Conservation (phyloP, 345 rosid genomes). For the Triadica sebifera region DNA sequence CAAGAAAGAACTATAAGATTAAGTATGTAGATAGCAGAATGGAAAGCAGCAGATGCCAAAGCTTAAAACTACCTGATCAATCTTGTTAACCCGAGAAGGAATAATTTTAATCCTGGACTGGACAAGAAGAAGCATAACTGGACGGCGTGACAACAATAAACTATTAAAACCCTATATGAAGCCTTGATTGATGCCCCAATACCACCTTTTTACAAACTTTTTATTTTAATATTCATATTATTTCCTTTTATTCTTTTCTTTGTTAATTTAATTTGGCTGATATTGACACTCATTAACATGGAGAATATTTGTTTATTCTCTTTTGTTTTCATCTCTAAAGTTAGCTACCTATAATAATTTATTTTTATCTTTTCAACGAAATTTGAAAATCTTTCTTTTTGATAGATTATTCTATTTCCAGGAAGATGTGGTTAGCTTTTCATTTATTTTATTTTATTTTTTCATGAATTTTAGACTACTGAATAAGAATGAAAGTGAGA, state of each 20-base stretch:
- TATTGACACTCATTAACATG: slow-evolving; percentile 58
- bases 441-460: slow-evolving; percentile 19
- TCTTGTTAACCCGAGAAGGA: slow-evolving; percentile 16
- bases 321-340: slow-evolving; percentile 33
- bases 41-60: neutral
- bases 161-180: too few relatives aligned
- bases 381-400: neutral
- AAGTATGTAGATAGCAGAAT: too few relatives aligned
- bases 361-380: slow-evolving; percentile 27
- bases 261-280: slow-evolving; percentile 33
- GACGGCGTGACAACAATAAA: slow-evolving; percentile 24
- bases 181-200: too few relatives aligned
- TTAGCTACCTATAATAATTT: too few relatives aligned
- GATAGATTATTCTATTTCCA: slow-evolving; percentile 20
- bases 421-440: slow-evolving; percentile 12
- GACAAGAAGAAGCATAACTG: slow-evolving; percentile 34
- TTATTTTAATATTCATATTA: too few relatives aligned
- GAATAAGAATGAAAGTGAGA: too few relatives aligned
- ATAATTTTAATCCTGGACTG: slow-evolving; percentile 32
- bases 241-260: too few relatives aligned
- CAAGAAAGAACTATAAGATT: too few relatives aligned
- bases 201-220: too few relatives aligned
- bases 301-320: slow-evolving; percentile 23
- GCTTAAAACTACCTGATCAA: neutral
- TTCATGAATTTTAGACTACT: slow-evolving; percentile 23